Conservation (phyloP, 1,284 basidiomycete genomes). For the Ceraceosorus guamensis region DNA sequence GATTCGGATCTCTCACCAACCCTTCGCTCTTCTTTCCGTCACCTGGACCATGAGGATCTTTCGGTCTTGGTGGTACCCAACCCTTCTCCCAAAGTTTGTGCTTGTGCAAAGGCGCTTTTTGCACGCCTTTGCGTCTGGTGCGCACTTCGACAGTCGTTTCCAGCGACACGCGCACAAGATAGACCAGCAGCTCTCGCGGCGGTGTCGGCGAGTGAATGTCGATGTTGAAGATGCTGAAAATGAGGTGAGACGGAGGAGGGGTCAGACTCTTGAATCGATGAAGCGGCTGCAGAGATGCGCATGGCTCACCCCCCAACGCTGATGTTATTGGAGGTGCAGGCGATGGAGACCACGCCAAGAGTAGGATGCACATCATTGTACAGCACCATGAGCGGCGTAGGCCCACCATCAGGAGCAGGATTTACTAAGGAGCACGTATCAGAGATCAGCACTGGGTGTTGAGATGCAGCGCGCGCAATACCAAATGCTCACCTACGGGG, state of each 20-base stretch:
- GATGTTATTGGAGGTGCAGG: conserved; percentile 47
- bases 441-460: neutral
- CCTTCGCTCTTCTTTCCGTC: conserved; percentile 41
- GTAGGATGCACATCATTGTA: conserved; percentile 48
- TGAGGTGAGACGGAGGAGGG: too few relatives aligned
- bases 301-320: too few relatives aligned
- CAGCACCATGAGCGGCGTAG: conserved; percentile 42
- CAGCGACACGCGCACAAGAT: conserved; percentile 42
- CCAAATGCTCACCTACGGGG: conserved; percentile 22
- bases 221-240: conserved; percentile 47
- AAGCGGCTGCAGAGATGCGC: too few relatives aligned
- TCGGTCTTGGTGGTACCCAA: conserved; percentile 35
- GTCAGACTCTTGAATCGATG: too few relatives aligned
- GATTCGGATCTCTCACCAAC: conserved; percentile 27
- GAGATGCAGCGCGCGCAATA: too few relatives aligned
- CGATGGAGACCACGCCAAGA: conserved; percentile 43
- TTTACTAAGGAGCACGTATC: conserved; percentile 24
- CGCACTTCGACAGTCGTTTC: conserved; percentile 43
- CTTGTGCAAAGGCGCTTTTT: conserved; percentile 37
- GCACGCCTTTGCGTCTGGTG: conserved; percentile 36
- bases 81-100: conserved; percentile 46
- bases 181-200: conserved; percentile 42
- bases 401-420: conserved; percentile 40
- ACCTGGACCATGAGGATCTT: conserved; percentile 27
- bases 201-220: conserved; percentile 45